These are phyloP conservation scores for Pythium plurisporium DNA, from an alignment of 352 stramenopile species.

Conservation along the genomic window DNA sequence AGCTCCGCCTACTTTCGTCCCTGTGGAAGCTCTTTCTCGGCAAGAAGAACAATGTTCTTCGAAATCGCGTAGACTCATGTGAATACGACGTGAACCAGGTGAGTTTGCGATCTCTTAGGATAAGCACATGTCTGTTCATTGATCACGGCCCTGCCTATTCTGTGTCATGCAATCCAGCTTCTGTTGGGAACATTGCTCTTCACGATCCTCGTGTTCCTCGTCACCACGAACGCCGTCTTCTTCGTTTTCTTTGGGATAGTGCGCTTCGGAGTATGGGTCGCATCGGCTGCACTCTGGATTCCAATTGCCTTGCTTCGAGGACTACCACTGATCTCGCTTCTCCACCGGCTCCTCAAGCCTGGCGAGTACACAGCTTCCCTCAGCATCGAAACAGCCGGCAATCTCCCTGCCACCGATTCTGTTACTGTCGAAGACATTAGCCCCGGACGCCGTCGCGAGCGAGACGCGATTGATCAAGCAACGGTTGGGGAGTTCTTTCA, in stretches of 20 bases:
- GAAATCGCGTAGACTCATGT: constrained; percentile 91
- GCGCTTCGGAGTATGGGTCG: constrained; percentile 39
- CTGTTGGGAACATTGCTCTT: constrained; percentile 92
- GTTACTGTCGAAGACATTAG: constrained; percentile 5
- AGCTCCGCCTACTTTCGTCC: constrained; percentile 79
- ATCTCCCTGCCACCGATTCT: background rate
- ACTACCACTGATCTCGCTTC: constrained; percentile 43
- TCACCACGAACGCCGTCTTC: constrained; percentile 92
- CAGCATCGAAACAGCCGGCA: constrained; percentile 7
- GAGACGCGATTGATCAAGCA: constrained; percentile 13
- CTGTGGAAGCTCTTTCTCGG: constrained; percentile 92
- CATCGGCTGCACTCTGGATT: constrained; percentile 41
- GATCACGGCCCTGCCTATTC: too few relatives aligned
- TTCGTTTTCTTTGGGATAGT: constrained; percentile 90
- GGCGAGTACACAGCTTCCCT: constrained; percentile 17
- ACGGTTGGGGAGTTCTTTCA: constrained; percentile 5
- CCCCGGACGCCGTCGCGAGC: background rate
- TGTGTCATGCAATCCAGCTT: constrained; percentile 43
- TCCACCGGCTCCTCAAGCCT: constrained; percentile 33
- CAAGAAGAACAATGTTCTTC: constrained; percentile 93
- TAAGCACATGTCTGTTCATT: too few relatives aligned
- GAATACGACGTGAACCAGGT: constrained; percentile 92
- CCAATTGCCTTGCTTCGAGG: constrained; percentile 47
- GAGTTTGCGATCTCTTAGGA: background rate
- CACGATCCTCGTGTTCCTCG: constrained; percentile 90